Percentiles rank a stretch among this genome's conserved stretches.
Conservation (phyloP, 352 stramenopile species). For the Aphanomyces stellatus region DNA sequence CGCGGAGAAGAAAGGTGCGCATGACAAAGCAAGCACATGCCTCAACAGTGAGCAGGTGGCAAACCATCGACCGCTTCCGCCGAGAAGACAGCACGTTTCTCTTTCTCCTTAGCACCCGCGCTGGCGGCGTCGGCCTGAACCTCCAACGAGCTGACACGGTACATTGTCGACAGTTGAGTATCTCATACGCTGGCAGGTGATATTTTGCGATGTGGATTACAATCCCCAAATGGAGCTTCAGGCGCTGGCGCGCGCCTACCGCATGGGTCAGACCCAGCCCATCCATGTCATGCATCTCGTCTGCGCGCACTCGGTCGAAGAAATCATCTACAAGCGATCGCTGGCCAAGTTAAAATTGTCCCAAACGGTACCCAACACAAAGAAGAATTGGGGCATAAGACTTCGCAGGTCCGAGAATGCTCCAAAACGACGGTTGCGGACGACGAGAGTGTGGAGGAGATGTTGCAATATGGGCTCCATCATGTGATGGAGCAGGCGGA, state of each 20-base stretch:
- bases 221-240: constrained; percentile 69
- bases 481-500: constrained; percentile 43
- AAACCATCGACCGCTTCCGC: constrained; percentile 71
- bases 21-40: not conserved
- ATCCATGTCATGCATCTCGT: constrained; percentile 78
- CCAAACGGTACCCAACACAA: constrained; percentile 54
- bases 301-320: constrained; percentile 63
- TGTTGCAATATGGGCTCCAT: constrained; percentile 70
- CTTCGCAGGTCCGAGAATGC: constrained; percentile 3
- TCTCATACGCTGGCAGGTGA: constrained; percentile 25
- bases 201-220: constrained; percentile 74
- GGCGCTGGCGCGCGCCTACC: constrained; percentile 57
- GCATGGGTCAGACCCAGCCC: constrained; percentile 59
- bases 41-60: constrained; percentile 28
- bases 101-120: constrained; percentile 69
- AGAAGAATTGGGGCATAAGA: too few relatives aligned
- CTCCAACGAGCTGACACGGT: constrained; percentile 69
- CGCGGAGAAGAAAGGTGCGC: constrained; percentile 49
- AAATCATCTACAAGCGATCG: constrained; percentile 65
- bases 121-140: constrained; percentile 59
- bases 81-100: constrained; percentile 87
- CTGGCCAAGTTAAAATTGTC: constrained; percentile 67
- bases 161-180: not conserved
- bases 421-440: constrained; percentile 29
- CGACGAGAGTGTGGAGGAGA: constrained; percentile 30